Percentiles rank a stretch among this genome's conserved stretches.
phyloP scores from a whole-genome alignment of 306 rosid species.

The Quercus agrifolia region DNA sequence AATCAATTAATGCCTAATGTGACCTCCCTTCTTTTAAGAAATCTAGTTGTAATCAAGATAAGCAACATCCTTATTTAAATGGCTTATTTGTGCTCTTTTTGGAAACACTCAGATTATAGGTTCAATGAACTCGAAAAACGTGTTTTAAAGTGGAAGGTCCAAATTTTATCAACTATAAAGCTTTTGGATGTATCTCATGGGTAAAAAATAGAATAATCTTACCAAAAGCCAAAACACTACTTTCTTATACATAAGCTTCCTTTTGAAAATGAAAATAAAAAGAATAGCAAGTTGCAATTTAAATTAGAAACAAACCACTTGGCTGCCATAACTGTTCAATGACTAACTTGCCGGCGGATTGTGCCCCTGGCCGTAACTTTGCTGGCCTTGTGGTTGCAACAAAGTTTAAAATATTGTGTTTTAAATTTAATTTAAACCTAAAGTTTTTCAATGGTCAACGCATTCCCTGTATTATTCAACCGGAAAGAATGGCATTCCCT shows the following conservation, averaged over 20 bases:
- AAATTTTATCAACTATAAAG: too few species aligned
- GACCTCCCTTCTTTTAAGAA: conserved; percentile 40
- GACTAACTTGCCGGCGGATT: conserved; percentile 38
- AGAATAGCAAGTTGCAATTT: conserved; percentile 32
- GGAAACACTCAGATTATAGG: too few species aligned
- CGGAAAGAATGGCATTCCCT: background rate
- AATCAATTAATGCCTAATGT: background rate
- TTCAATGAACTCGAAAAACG: too few species aligned
- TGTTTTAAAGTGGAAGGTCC: too few species aligned
- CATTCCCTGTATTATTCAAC: background rate
- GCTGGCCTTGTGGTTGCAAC: conserved; percentile 36
- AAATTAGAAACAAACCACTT: conserved; percentile 4
- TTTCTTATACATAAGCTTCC: too few species aligned
- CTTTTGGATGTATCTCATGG: too few species aligned
- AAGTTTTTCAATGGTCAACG: background rate
- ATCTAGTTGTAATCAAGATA: conserved; percentile 35
- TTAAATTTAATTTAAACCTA: background rate
- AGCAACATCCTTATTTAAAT: conserved; percentile 46
- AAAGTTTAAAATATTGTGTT: background rate
- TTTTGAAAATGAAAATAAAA: background rate
- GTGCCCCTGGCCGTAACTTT: conserved; percentile 37
- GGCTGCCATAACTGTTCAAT: conserved; percentile 22
- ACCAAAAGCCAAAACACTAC: too few species aligned
- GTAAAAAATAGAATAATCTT: too few species aligned
- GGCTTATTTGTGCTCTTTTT: background rate